Base-by-base conservation (phyloP, 2,329 filamentous ascomycete species). In the Ascochyta pisi region DNA sequence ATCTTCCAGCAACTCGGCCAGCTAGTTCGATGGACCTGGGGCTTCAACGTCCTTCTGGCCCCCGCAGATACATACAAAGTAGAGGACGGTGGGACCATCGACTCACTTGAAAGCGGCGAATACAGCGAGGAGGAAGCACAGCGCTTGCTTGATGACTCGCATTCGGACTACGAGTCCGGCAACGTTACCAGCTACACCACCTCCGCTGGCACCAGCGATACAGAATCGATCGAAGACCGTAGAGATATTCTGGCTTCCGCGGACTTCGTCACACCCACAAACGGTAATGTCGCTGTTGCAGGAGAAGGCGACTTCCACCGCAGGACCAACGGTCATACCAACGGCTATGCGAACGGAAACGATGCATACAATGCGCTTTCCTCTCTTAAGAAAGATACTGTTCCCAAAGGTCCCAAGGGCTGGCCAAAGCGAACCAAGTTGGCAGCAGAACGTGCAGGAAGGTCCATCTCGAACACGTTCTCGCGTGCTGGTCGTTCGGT, bases 1-100 rank as follows among this genome's bases (percentile, higher is more conserved):
- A 96, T 99, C 64, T 99, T 99, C 79, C 95, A 99, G 78, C 95
- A 99, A 75, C 85, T 99, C 3, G 95, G 95, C 22, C 95, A 99
- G 77, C 81, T 98, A 24, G 88, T 99, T 19, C 86, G 95, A 56
- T 99, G 95, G 95, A 97, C 91, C 61, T 99, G 95, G 95, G 95
- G 95, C 10, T 98, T 96, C 76, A 92, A 96, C 68, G 88, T 98
- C 34, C 82, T 99, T 16, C 82, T 99, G n/a, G 93, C 93, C 16
- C 92, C 94, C 16, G 89, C 91, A 63, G 86, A 89, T 44, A 85
- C 84, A 60, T 91, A 91, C 68, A 80, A 83, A 12, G 86, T 90
- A 49, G 88, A 90, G 55, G 81, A 84, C 35, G 71, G 66, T 9
- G 77, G 77, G 26, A 71, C 69, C 39, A 73, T 76, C 42, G 67